Percentiles rank a stretch among this genome's conserved stretches.
These are phyloP conservation scores for Fusarium pseudoanthophilum DNA, from an alignment of 2,329 filamentous ascomycete species.

Conservation along the genomic window DNA sequence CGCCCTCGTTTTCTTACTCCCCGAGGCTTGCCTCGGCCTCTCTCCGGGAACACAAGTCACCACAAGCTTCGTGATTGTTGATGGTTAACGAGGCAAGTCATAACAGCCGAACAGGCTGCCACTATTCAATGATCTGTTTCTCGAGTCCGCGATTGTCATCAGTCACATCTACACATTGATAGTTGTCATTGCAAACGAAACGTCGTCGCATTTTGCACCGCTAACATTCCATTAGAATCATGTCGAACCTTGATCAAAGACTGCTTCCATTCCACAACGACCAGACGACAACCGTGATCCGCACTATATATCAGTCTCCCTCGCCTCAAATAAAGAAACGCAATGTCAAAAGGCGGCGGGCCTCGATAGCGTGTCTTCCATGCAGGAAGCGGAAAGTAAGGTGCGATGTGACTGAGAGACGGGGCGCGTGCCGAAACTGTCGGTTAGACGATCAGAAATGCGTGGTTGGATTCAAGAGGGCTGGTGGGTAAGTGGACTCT, in stretches of 20 bases:
- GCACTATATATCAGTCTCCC: not conserved
- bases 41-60: not conserved
- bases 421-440: not conserved
- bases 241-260: not conserved
- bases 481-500: not conserved
- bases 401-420: not conserved
- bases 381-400: not conserved
- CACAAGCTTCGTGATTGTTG: not conserved
- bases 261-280: not conserved
- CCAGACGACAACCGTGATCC: not conserved
- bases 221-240: not conserved
- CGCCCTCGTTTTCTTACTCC: not conserved
- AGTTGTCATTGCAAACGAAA: not conserved
- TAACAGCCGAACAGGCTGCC: not conserved
- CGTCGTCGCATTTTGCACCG: not conserved
- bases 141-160: not conserved
- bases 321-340: not conserved
- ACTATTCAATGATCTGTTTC: not conserved
- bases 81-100: not conserved
- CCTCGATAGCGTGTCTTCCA: not conserved
- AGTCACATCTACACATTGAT: not conserved
- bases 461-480: not conserved
- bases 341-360: not conserved
- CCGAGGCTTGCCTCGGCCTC: not conserved
- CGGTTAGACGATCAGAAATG: not conserved